Percentiles rank a stretch among this genome's conserved stretches.
Evolutionary conservation across 2,329 filamentous ascomycete genomes (phyloP).

Genomic region (Microdochium nivale): DNA sequence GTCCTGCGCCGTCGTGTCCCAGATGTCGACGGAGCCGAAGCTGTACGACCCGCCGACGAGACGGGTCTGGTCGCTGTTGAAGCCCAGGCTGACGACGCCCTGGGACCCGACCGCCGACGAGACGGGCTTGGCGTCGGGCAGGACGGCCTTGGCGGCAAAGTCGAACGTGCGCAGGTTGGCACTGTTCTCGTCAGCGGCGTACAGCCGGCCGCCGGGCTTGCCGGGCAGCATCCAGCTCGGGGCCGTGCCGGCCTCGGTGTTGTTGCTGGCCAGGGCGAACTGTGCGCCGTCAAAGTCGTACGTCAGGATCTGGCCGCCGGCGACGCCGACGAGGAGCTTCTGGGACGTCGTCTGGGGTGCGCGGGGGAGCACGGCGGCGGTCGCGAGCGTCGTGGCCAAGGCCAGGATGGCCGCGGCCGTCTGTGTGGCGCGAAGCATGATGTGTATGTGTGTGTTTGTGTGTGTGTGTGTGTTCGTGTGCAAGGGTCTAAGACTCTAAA

Average conservation of each 20-base stretch:
- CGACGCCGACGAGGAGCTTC: conserved; percentile 31
- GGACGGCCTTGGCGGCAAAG: conserved; percentile 22
- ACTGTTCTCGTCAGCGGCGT: conserved; percentile 39
- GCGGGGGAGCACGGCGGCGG: conserved; percentile 10
- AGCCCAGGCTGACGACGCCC: conserved; percentile 38
- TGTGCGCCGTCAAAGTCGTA: conserved; percentile 30
- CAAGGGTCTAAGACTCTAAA: too few relatives aligned
- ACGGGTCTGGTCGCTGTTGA: conserved; percentile 32
- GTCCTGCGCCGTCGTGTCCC: conserved; percentile 26
- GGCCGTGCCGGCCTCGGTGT: conserved; percentile 15
- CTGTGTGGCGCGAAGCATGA: conserved; percentile 4
- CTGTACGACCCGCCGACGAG: conserved; percentile 36
- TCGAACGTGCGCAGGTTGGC: conserved; percentile 28
- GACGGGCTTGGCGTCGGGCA: conserved; percentile 14
- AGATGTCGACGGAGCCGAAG: conserved; percentile 33
- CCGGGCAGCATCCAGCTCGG: conserved; percentile 39
- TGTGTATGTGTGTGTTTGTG: conserved; percentile 1
- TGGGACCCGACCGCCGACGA: conserved; percentile 24
- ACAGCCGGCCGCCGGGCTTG: conserved; percentile 28
- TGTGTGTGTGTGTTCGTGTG: neutral
- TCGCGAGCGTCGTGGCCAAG: conserved; percentile 10
- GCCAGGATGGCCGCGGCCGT: conserved; percentile 11
- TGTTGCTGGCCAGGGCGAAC: conserved; percentile 29
- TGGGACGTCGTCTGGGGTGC: conserved; percentile 4
- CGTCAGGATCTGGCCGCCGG: conserved; percentile 28